Conservation (phyloP, 805 yeast species). For the Ogataea neopini region DNA sequence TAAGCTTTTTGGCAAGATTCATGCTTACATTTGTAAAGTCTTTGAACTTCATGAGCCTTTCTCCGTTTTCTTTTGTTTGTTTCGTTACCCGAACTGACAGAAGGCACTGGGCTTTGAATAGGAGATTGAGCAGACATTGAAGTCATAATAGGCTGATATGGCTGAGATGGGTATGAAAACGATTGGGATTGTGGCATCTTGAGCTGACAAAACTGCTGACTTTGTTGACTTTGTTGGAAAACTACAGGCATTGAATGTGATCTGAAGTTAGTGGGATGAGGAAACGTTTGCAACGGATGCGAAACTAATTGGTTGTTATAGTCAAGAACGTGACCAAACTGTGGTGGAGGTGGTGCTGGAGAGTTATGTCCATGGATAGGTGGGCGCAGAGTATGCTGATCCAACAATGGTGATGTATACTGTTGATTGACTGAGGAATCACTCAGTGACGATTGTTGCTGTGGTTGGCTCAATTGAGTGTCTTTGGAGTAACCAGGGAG, state of each 20-base stretch:
- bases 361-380: conserved; percentile 9
- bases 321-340: conserved; percentile 8
- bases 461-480: conserved; percentile 4
- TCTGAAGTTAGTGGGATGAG: conserved; percentile 12
- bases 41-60: conserved; percentile 54
- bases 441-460: conserved; percentile 4
- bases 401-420: conserved; percentile 9
- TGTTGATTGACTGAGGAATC: conserved; percentile 1
- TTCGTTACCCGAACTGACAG: conserved; percentile 3
- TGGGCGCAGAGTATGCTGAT: conserved; percentile 11
- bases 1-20: conserved; percentile 52
- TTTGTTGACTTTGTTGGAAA: conserved; percentile 8
- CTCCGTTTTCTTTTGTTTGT: conserved; percentile 49
- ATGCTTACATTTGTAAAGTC: conserved; percentile 51
- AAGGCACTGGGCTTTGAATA: conserved; percentile 6
- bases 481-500: conserved; percentile 5
- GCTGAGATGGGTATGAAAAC: conserved; percentile 7
- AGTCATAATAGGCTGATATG: conserved; percentile 2
- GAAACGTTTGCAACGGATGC: conserved; percentile 10
- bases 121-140: conserved; percentile 3
- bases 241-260: conserved; percentile 13
- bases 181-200: conserved; percentile 8
- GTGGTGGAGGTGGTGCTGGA: conserved; percentile 9
- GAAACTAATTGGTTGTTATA: conserved; percentile 1
- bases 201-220: conserved; percentile 2